phyloP scores from a whole-genome alignment of 78 protist genomes.

The Dictyostelium intermedium region DNA sequence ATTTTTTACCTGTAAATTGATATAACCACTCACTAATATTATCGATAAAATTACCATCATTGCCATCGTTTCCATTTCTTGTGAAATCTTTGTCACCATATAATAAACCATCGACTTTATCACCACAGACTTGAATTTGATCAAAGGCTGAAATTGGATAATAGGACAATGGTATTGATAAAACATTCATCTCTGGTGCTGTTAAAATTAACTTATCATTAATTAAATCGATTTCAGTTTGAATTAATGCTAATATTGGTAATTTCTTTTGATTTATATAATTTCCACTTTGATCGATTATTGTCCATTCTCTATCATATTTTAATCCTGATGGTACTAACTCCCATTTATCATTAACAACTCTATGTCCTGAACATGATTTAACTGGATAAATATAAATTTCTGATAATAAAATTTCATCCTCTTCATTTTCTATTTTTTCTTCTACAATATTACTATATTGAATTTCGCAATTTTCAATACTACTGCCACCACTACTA shows the following conservation, averaged over 20 bases:
- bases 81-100: conserved; percentile 37
- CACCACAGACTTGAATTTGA: conserved; percentile 79
- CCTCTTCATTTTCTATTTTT: not conserved
- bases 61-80: not conserved
- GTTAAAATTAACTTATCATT: not conserved
- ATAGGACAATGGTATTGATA: conserved; percentile 41
- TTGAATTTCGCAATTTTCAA: not conserved
- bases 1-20: conserved; percentile 32
- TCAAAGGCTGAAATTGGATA: conserved; percentile 32
- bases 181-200: conserved; percentile 70
- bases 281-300: conserved; percentile 74
- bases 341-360: conserved; percentile 60
- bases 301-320: conserved; percentile 88
- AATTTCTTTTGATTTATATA: conserved; percentile 59
- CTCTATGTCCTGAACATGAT: conserved; percentile 76
- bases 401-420: conserved; percentile 10
- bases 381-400: conserved; percentile 86
- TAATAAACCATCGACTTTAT: conserved; percentile 49
- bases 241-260: conserved; percentile 48
- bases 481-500: not conserved
- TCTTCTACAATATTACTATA: not conserved
- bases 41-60: not conserved
- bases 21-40: conserved; percentile 45
- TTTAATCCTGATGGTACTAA: conserved; percentile 36
- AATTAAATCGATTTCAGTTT: conserved; percentile 35